Base-by-base conservation (phyloP, 208 protist genomes). In the Crithidia bombi region DNA sequence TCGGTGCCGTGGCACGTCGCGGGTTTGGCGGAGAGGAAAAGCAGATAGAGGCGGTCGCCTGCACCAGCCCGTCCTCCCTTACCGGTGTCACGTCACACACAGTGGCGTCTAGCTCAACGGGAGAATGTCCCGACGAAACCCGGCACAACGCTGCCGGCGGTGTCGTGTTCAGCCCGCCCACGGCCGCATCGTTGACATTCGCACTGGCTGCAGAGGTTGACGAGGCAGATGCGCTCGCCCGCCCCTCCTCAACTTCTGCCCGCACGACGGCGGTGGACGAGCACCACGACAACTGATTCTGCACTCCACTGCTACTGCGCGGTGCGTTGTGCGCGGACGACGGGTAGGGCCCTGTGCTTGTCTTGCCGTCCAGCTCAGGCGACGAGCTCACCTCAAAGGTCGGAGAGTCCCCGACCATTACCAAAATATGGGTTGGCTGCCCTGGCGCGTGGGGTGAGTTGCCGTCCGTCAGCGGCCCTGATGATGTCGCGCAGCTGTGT, bases 401-500 rank as follows among this genome's bases (percentile, higher is more conserved):
- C 4, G 41, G 14, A 4, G 41, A 51, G 15, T 30, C 46, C n/a
- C 46, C 59, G 2, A 54, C 32, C 0, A 46, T 46, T 6, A 65
- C 28, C 39, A 55, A n/a, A 3, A 65, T 3, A 12, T 65, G 59
- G 0, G 59, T 25, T 43, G 47, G 39, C 38, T 65, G 68, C 50
- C 47, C 63, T 3, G 58, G 2, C 14, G 12, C 44, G 19, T 32
- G 12, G 9, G 52, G 43, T 21, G 51, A 63, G 69, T 38, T 74
- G 43, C 30, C 51, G 9, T 35, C 25, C 43, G 61, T 61, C 51
- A 50, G 17, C 50, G 47, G 63, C 0, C 38, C 63, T 2, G 30
- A 43, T 12, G 52, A 74, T 12, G 36, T 26, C 14, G 39, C 59
- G 32, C 59, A 39, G 63, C 69, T 68, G 51, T 74, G 36, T 26